phyloP scores from a whole-genome alignment of 129 eudicot genomes.

The Artemisia argyi region DNA sequence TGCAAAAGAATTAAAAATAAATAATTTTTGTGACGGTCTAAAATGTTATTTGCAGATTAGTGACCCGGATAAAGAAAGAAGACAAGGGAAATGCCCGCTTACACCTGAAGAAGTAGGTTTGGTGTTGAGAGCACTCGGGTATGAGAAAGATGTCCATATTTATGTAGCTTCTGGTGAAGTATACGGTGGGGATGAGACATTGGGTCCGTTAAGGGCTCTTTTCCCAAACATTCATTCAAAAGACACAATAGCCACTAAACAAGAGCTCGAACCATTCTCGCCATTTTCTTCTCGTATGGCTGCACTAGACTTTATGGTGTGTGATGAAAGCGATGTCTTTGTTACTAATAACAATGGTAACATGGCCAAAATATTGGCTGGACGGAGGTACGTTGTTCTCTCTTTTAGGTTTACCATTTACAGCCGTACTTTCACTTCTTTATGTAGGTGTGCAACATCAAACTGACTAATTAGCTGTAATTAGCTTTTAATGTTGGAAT shows the following conservation, averaged over 20 bases:
- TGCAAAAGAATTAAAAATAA: too few species aligned
- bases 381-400: slow-evolving; percentile 59
- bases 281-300: slow-evolving; percentile 90
- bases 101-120: slow-evolving; percentile 94
- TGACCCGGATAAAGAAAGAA: slow-evolving; percentile 78
- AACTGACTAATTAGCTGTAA: too few species aligned
- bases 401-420: neutral
- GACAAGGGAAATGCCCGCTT: slow-evolving; percentile 89
- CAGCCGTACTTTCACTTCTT: too few species aligned
- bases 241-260: slow-evolving; percentile 61
- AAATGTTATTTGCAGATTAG: slow-evolving; percentile 40
- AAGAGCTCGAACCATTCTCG: slow-evolving; percentile 77
- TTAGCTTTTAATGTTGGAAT: too few species aligned
- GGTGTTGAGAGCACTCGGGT: slow-evolving; percentile 86
- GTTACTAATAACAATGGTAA: slow-evolving; percentile 88
- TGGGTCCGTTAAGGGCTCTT: slow-evolving; percentile 71
- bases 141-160: slow-evolving; percentile 56
- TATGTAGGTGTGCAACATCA: too few species aligned
- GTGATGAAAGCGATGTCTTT: slow-evolving; percentile 82
- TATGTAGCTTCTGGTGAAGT: slow-evolving; percentile 92
- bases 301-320: slow-evolving; percentile 78
- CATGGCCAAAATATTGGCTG: slow-evolving; percentile 89
- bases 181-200: slow-evolving; percentile 73
- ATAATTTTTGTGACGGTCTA: neutral
- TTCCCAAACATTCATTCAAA: slow-evolving; percentile 82